These are phyloP conservation scores for Backusella australiensis DNA, from an alignment of 192 early-diverging fungal genomes.

Conservation along the genomic window DNA sequence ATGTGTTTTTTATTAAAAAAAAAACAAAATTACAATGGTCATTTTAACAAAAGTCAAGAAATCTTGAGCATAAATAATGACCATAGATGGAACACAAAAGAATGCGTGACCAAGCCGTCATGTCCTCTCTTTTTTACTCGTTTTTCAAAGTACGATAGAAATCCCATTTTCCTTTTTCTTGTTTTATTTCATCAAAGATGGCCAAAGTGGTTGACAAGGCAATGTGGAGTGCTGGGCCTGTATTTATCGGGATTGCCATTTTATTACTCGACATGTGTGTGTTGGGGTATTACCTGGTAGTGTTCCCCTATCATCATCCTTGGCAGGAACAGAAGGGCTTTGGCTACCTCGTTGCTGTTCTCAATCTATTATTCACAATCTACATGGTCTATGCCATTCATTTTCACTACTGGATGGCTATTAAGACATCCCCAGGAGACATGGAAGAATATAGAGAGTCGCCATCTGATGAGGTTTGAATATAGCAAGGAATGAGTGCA, in stretches of 20 bases:
- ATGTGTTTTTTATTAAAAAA: not conserved
- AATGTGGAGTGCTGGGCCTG: slow-evolving; percentile 44
- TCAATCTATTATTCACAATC: slow-evolving; percentile 38
- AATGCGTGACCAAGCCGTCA: not conserved
- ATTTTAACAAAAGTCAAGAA: too few species aligned
- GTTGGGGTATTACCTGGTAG: slow-evolving; percentile 41
- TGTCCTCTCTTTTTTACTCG: too few species aligned
- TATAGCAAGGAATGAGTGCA: not conserved
- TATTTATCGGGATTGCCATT: slow-evolving; percentile 47
- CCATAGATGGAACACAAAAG: not conserved
- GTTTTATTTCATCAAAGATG: slow-evolving; percentile 13
- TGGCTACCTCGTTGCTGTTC: not conserved
- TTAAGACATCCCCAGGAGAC: slow-evolving; percentile 47
- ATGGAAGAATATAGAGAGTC: not conserved
- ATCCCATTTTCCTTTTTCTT: not conserved
- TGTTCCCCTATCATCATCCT: slow-evolving; percentile 45
- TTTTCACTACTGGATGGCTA: slow-evolving; percentile 56
- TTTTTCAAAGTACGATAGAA: not conserved
- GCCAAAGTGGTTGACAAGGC: slow-evolving; percentile 35
- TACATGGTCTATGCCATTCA: slow-evolving; percentile 51
- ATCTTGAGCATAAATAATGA: not conserved
- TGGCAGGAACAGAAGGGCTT: slow-evolving; percentile 39
- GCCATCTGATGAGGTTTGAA: not conserved
- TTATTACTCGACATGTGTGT: slow-evolving; percentile 40
- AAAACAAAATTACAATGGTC: not conserved